Evolutionary conservation across 441 rosid species (phyloP), one percentile per base, ranked within the genome.

Genomic region (Manihot esculenta): DNA sequence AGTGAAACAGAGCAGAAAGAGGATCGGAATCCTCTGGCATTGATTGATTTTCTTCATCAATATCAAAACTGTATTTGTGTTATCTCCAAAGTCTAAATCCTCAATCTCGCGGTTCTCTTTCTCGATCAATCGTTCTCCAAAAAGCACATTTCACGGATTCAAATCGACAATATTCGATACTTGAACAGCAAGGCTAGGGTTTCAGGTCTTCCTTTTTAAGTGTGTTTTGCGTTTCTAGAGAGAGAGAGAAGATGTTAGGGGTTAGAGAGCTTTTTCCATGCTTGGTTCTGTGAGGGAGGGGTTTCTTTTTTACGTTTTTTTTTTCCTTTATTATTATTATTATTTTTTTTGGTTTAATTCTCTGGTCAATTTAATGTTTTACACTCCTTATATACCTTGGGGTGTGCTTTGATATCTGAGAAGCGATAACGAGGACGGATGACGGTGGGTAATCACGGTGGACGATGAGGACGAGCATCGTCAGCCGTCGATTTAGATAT

Each of bases 11-110:
- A 94, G 93, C 78, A 90, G 45, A 3, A 83, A 81, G 88, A 94
- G 91, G 97, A 94, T 74, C 70, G 86, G 12, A 67, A 84, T 83
- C 97, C 97, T 94, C 97, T 84, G 92, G 86, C 88, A 79, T 75
- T 82, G 89, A 78, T 76, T 90, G 45, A 72, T 27, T 82, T 81
- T 86, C 88, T 82, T 90, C 97, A 89, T 94, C 86, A 77, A 86
- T 76, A 70, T 12, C 63, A 64, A 49, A 18, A 27, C 67, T 9
- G 27, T 8, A 23, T 47, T 6, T 41, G 13, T 15, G 17, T 41
- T 42, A 11, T 45, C 33, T 17, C 33, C 8, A 33, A 63, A 44
- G 49, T 15, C 27, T 6, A 41, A 55, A 72, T 55, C 70, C 64
- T 56, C 1, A 21, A 55, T n/a, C 27, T 35, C 54, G 33, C 0